Base-by-base conservation (phyloP, 805 yeast genomes). In the Candida awuae region DNA sequence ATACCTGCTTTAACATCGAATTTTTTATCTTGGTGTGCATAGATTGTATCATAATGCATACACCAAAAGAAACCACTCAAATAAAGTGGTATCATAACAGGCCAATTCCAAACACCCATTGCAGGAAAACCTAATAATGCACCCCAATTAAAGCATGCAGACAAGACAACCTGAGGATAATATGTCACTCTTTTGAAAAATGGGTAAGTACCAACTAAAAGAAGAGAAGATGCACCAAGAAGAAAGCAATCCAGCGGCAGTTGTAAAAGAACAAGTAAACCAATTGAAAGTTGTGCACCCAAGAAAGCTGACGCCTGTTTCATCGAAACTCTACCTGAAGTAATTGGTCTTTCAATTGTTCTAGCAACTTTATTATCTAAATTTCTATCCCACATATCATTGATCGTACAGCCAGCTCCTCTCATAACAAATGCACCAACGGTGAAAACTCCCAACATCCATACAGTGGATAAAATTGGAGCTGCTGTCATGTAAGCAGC, bases 351-450 rank as follows among this genome's bases (percentile, higher is more conserved):
- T 53, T 80, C 85, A 35, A 79, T 73, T 3, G 97, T 90, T 47
- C 99, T 72, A 8, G 82, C 81, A 4, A 92, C 98, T 58, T 86
- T 73, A 46, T 72, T 69, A 54, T 92, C 99, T 35, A 88, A 66
- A 43, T 90, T 70, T 38, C 86, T 67, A 56, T 92, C 99, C 56
- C 80, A 67, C 32, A 90, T 67, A 60, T 92, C 99, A 57, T 92
- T 92, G 39, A 92, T 80, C 0, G 95, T 88, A 58, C 99, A 92
- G 0, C 98, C 99, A 2, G 96, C 97, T 20, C 97, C 96, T 59
- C 99, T 73, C 95, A 94, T 92, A 14, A 90, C 69, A 29, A 88
- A 53, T 0, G 97, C 74, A 12, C 99, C 99, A 4, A 81, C 66
- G 4, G 90, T 78, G 56, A 87, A 92, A 12, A 87, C 63, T 0